Evolutionary conservation across 2,329 filamentous ascomycete species (phyloP).

Genomic region (Pyrenophora graminea): DNA sequence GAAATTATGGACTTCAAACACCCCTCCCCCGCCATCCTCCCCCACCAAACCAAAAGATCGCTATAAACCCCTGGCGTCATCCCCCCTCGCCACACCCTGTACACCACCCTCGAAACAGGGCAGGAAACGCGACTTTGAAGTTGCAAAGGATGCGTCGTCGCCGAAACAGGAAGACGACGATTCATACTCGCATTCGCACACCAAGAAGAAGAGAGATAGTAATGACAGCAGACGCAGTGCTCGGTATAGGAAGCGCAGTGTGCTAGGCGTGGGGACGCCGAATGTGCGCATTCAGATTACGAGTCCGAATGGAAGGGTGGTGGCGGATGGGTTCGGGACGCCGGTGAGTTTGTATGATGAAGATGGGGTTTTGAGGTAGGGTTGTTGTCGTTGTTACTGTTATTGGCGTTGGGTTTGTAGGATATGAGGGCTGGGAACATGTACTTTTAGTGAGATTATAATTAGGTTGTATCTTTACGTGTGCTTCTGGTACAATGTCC

Average conservation of each 20-base stretch:
- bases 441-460: no score
- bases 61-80: constrained; percentile 19
- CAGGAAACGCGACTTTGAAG: constrained; percentile 28
- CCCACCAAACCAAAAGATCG: constrained; percentile 13
- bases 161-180: no score
- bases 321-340: constrained; percentile 16
- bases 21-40: constrained; percentile 12
- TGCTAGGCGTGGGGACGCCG: constrained; percentile 24
- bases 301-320: constrained; percentile 17
- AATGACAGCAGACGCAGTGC: not conserved
- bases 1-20: constrained; percentile 23
- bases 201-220: constrained; percentile 6
- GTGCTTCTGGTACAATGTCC: no score
- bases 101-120: not conserved
- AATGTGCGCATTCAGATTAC: constrained; percentile 33
- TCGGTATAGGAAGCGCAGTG: constrained; percentile 25
- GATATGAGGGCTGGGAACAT: no score
- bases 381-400: no score
- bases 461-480: no score
- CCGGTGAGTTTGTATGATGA: constrained; percentile 43
- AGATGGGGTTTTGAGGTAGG: constrained; percentile 5
- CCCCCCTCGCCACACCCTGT: constrained; percentile 10
- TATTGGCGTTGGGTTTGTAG: no score
- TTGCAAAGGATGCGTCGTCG: constrained; percentile 23
- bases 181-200: not conserved